phyloP scores from a whole-genome alignment of 768 basidiomycete genomes.

The Tremella yokohamensis region DNA sequence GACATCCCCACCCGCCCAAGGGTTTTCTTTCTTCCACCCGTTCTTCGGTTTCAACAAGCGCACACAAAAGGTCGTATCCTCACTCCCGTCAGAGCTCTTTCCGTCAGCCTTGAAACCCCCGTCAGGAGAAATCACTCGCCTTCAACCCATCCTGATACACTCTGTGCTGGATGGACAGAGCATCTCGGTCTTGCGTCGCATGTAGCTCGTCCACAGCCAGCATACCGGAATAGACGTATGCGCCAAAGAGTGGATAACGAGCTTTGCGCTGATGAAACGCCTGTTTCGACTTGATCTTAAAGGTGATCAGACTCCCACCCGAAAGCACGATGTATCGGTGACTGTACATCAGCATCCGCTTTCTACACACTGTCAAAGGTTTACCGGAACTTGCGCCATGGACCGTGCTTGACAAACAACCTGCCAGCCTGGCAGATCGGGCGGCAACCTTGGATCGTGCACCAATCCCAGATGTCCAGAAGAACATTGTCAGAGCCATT shows the following conservation, averaged over 20 bases:
- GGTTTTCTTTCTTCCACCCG: constrained; percentile 54
- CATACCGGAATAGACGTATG: constrained; percentile 72
- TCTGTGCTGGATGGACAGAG: constrained; percentile 55
- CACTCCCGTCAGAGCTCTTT: constrained; percentile 65
- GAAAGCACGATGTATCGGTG: constrained; percentile 68
- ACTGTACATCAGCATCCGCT: constrained; percentile 53
- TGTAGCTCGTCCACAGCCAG: constrained; percentile 56
- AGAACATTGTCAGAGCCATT: constrained; percentile 53
- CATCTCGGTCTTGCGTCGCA: constrained; percentile 27
- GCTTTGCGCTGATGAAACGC: constrained; percentile 59
- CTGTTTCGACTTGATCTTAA: constrained; percentile 61
- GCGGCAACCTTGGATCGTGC: constrained; percentile 72
- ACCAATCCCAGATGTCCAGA: constrained; percentile 77
- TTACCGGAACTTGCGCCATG: constrained; percentile 71
- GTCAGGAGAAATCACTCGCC: constrained; percentile 55
- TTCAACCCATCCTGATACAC: constrained; percentile 88
- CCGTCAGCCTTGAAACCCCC: too few species aligned
- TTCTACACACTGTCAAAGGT: constrained; percentile 39
- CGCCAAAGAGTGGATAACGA: constrained; percentile 45
- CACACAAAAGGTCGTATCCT: constrained; percentile 82
- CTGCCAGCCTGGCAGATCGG: constrained; percentile 71
- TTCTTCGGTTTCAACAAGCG: constrained; percentile 43
- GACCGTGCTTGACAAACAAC: constrained; percentile 66
- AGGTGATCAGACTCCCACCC: constrained; percentile 70
- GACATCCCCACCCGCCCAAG: constrained; percentile 35